Conservation (phyloP, 495 filamentous ascomycete species). For the Talaromyces thailandensis region DNA sequence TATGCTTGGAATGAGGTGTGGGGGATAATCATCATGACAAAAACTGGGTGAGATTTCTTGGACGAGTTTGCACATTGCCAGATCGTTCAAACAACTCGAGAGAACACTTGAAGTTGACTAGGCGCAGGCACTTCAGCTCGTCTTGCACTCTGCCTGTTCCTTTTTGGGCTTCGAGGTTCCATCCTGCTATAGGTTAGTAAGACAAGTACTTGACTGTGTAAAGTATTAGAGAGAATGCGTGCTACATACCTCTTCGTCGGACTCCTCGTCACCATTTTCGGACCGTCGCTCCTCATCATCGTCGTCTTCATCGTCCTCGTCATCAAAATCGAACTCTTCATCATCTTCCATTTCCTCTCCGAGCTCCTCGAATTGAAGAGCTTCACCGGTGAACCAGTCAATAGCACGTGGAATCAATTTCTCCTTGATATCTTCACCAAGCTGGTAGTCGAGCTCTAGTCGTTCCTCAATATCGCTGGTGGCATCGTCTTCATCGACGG, state of each 20-base stretch:
- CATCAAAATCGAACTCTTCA: slow-evolving; percentile 80
- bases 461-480: slow-evolving; percentile 93
- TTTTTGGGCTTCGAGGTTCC: slow-evolving; percentile 95
- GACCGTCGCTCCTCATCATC: slow-evolving; percentile 63
- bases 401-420: slow-evolving; percentile 98
- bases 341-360: slow-evolving; percentile 81
- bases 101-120: background rate
- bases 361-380: slow-evolving; percentile 90
- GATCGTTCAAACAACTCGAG: background rate
- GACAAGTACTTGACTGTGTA: too few species aligned
- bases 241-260: slow-evolving; percentile 81
- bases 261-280: slow-evolving; percentile 58
- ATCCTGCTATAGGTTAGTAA: slow-evolving; percentile 53
- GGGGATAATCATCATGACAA: background rate
- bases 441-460: slow-evolving; percentile 95
- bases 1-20: slow-evolving; percentile 1
- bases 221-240: background rate
- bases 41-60: background rate
- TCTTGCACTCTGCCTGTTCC: slow-evolving; percentile 98
- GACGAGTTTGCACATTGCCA: background rate
- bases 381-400: slow-evolving; percentile 99
- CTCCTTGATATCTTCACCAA: slow-evolving; percentile 99
- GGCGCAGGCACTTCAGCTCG: slow-evolving; percentile 55
- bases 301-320: slow-evolving; percentile 84
- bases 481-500: slow-evolving; percentile 61